Evolutionary conservation across 768 basidiomycete species (phyloP).

Genomic region (Rhodotorula paludigena): DNA sequence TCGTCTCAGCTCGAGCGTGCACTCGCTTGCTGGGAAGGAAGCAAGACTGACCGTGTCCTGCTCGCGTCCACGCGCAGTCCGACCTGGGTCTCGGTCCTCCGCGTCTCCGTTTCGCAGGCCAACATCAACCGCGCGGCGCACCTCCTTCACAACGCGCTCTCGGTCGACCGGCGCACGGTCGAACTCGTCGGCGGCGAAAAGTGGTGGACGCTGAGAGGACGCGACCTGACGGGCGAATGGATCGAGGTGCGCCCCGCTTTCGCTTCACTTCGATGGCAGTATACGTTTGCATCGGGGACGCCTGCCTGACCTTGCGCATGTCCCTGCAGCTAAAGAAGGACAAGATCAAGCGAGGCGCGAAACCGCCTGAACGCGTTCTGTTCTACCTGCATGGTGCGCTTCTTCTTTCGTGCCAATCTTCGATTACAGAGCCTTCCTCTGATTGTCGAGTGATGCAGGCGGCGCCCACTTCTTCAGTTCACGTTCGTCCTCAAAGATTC

Average conservation of each 20-base stretch:
- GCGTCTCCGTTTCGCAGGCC: constrained; percentile 43
- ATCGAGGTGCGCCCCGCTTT: constrained; percentile 45
- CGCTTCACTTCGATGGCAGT: too few relatives aligned
- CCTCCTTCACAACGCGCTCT: constrained; percentile 44
- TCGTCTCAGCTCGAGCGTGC: background rate
- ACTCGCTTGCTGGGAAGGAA: background rate
- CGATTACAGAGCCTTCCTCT: background rate
- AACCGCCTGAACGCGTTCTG: constrained; percentile 43
- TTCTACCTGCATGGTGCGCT: constrained; percentile 48
- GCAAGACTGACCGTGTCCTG: too few relatives aligned
- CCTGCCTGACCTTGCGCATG: too few relatives aligned
- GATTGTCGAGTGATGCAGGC: constrained; percentile 23
- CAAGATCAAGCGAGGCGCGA: constrained; percentile 37
- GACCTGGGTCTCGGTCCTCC: constrained; percentile 44
- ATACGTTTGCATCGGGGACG: too few relatives aligned
- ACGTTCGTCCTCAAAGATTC: background rate
- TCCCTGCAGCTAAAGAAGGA: constrained; percentile 49
- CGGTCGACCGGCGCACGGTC: constrained; percentile 42
- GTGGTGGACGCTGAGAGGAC: constrained; percentile 48
- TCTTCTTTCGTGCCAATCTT: background rate
- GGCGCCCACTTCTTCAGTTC: constrained; percentile 49
- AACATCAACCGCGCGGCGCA: constrained; percentile 43
- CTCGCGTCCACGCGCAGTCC: constrained; percentile 34
- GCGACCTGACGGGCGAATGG: constrained; percentile 47
- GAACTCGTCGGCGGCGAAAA: constrained; percentile 46